Percentiles rank a stretch among this genome's conserved stretches.
phyloP scores from a whole-genome alignment of 805 yeast species.

The Lachancea lanzarotensis region DNA sequence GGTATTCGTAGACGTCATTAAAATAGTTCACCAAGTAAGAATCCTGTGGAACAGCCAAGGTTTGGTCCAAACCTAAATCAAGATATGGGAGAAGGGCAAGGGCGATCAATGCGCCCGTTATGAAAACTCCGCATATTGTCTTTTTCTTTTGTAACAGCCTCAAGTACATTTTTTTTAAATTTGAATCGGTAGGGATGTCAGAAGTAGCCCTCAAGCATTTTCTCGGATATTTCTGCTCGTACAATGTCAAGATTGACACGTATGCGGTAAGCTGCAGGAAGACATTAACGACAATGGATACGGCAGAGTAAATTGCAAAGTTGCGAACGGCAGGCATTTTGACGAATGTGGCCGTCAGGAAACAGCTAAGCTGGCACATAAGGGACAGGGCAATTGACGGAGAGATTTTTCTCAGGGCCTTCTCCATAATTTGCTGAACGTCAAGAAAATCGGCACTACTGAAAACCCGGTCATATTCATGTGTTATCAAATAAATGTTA shows the following conservation, averaged over 20 bases:
- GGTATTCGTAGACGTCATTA: slow-evolving; percentile 60
- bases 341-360: slow-evolving; percentile 70
- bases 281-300: slow-evolving; percentile 74
- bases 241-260: slow-evolving; percentile 53
- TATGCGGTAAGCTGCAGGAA: slow-evolving; percentile 76
- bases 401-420: slow-evolving; percentile 67
- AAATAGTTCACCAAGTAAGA: slow-evolving; percentile 81
- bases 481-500: slow-evolving; percentile 79
- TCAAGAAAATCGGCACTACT: slow-evolving; percentile 41
- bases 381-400: slow-evolving; percentile 82
- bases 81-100: slow-evolving; percentile 63
- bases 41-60: slow-evolving; percentile 76
- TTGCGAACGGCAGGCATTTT: slow-evolving; percentile 95
- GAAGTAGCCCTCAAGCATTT: background rate
- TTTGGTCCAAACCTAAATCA: slow-evolving; percentile 79
- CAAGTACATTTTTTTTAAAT: slow-evolving; percentile 42
- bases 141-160: slow-evolving; percentile 49
- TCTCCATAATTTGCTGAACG: slow-evolving; percentile 52
- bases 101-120: slow-evolving; percentile 61
- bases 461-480: slow-evolving; percentile 59
- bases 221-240: slow-evolving; percentile 15
- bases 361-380: slow-evolving; percentile 70
- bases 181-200: slow-evolving; percentile 8
- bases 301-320: slow-evolving; percentile 86
- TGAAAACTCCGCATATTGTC: slow-evolving; percentile 48